Percentiles rank a stretch among this genome's conserved stretches.
Evolutionary conservation across 352 stramenopile species (phyloP).

Genomic region (Pythium guiyangense): DNA sequence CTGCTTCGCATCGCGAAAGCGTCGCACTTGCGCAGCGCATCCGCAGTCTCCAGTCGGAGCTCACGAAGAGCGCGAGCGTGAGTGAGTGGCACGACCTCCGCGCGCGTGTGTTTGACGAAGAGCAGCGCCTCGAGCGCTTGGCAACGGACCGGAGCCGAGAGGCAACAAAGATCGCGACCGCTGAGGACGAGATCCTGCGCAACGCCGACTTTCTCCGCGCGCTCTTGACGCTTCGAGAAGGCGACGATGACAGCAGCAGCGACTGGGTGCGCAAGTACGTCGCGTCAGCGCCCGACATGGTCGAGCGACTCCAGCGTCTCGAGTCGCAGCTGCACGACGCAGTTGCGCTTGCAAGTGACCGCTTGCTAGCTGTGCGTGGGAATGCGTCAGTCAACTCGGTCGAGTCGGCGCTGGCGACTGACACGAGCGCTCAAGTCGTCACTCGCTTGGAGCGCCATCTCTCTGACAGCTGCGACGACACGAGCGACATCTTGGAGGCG

Average conservation of each 20-base stretch:
- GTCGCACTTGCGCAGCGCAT: constrained; percentile 35
- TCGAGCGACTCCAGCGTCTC: constrained; percentile 35
- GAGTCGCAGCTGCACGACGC: constrained; percentile 38
- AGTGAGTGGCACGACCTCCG: constrained; percentile 53
- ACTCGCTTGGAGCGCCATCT: background rate
- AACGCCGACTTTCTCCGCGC: constrained; percentile 61
- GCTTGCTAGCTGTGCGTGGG: no score
- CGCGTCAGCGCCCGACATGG: constrained; percentile 39
- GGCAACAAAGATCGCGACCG: constrained; percentile 29
- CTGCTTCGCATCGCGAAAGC: constrained; percentile 38
- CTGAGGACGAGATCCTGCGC: constrained; percentile 51
- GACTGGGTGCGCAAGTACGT: constrained; percentile 47
- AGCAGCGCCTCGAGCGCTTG: constrained; percentile 36
- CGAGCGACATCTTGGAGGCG: background rate
- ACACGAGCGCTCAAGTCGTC: background rate
- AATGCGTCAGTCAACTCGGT: no score
- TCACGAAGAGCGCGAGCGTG: constrained; percentile 50
- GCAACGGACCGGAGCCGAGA: constrained; percentile 28
- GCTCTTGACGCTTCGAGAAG: constrained; percentile 24
- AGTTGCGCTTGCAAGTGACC: constrained; percentile 1
- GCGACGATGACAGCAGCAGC: background rate
- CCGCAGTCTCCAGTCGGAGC: constrained; percentile 44
- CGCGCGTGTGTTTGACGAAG: constrained; percentile 33
- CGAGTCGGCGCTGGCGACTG: background rate
- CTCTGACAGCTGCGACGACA: background rate